Percentiles rank a stretch among this genome's conserved stretches.
These are phyloP conservation scores for Thalassiosira hispida DNA, from an alignment of 352 stramenopile genomes.

Conservation along the genomic window DNA sequence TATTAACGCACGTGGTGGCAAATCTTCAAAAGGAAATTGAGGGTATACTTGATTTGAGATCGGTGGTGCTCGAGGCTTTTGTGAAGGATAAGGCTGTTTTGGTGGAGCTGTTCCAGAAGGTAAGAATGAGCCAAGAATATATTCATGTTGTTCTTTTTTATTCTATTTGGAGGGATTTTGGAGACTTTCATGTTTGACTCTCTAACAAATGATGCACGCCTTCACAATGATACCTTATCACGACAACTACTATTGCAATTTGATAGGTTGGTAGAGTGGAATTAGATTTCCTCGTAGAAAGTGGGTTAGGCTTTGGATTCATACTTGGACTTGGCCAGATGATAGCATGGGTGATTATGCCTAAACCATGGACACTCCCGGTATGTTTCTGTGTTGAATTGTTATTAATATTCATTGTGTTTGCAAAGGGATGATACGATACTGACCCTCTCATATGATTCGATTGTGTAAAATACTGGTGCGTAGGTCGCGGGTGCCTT, in stretches of 20 bases:
- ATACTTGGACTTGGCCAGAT: conserved; percentile 77
- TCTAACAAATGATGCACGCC: background rate
- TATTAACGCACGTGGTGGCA: conserved; percentile 57
- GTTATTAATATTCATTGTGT: background rate
- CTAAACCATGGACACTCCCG: conserved; percentile 68
- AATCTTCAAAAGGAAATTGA: conserved; percentile 72
- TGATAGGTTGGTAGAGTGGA: conserved; percentile 80
- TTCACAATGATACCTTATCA: conserved; percentile 8
- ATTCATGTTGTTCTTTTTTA: background rate
- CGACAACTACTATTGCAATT: conserved; percentile 4
- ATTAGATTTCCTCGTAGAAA: conserved; percentile 78
- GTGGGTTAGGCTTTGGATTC: conserved; percentile 77
- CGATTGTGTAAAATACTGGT: background rate
- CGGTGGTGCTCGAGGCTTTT: conserved; percentile 80
- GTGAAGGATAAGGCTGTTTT: conserved; percentile 81
- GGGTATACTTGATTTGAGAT: conserved; percentile 65
- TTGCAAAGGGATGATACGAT: too few relatives aligned
- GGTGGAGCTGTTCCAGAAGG: conserved; percentile 85
- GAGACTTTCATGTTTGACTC: background rate
- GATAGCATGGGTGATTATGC: conserved; percentile 62
- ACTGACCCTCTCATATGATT: background rate
- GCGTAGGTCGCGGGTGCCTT: conserved; percentile 83
- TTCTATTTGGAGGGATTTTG: background rate
- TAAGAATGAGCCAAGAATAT: conserved; percentile 23
- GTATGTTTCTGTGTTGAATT: conserved; percentile 15